These are phyloP conservation scores for Phoma sp. DNA, from an alignment of 2,329 filamentous ascomycete species.

Conservation along the genomic window DNA sequence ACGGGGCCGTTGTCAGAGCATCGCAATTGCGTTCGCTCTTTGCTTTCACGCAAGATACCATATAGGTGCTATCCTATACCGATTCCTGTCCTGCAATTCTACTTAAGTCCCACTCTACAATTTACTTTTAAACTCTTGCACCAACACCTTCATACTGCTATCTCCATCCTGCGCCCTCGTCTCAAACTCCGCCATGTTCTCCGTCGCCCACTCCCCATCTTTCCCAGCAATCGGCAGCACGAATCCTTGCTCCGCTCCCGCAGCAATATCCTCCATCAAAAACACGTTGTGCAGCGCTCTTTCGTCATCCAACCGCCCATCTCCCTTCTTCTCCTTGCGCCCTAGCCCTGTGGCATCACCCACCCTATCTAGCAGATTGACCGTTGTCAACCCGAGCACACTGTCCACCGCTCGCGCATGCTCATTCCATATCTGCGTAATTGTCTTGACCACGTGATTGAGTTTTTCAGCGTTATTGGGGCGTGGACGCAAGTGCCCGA, in stretches of 20 bases:
- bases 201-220: conserved; percentile 34
- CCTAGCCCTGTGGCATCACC: not conserved
- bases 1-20: not conserved
- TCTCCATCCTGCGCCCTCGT: conserved; percentile 29
- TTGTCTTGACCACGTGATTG: conserved; percentile 14
- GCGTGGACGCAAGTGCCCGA: conserved; percentile 32
- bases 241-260: conserved; percentile 38
- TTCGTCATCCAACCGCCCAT: conserved; percentile 24
- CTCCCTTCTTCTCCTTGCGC: not conserved
- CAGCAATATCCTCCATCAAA: conserved; percentile 35
- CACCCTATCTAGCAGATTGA: not conserved
- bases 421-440: conserved; percentile 31
- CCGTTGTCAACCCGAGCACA: not conserved
- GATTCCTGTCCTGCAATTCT: not conserved
- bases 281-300: conserved; percentile 35
- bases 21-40: not conserved
- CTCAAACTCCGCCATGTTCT: conserved; percentile 33
- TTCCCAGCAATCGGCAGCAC: conserved; percentile 29
- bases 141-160: conserved; percentile 28
- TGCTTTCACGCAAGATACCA: conserved; percentile 10
- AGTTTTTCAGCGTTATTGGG: conserved; percentile 17
- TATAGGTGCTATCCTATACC: conserved; percentile 8
- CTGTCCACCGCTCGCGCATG: not conserved
- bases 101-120: not conserved
- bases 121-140: conserved; percentile 18